A percentile compares a stretch with the other conserved stretches of the same genome.
These are phyloP conservation scores for Hanseniaspora uvarum DNA, from an alignment of 1,139 yeast genomes.

Conservation along the genomic window DNA sequence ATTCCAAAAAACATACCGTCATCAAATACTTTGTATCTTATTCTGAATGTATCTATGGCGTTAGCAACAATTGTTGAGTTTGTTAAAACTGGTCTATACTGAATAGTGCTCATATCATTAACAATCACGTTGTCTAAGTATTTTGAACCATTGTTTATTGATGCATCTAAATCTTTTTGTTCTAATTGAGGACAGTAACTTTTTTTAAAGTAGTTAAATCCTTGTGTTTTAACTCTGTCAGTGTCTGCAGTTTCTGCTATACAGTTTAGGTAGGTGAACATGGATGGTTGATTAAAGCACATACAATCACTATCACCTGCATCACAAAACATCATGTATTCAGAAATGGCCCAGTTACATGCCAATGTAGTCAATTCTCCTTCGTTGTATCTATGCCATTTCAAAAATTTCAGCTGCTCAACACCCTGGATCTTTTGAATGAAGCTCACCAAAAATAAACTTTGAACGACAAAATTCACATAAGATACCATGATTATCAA, in stretches of 20 bases:
- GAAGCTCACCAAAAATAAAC: neutral
- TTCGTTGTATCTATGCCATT: conserved; percentile 14
- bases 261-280: conserved; percentile 29
- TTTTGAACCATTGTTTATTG: conserved; percentile 36
- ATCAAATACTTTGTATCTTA: conserved; percentile 34
- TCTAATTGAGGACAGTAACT: conserved; percentile 27
- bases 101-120: conserved; percentile 26
- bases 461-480: neutral
- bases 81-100: conserved; percentile 29
- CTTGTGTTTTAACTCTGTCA: conserved; percentile 19
- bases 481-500: neutral
- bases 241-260: conserved; percentile 20
- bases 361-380: conserved; percentile 24
- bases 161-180: conserved; percentile 30
- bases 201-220: conserved; percentile 22
- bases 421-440: neutral
- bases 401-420: conserved; percentile 5
- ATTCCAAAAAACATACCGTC: conserved; percentile 41
- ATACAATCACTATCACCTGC: conserved; percentile 21
- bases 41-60: conserved; percentile 33
- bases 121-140: conserved; percentile 30
- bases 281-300: conserved; percentile 26
- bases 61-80: conserved; percentile 29
- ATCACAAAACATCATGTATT: conserved; percentile 25
- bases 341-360: conserved; percentile 25